Conservation (phyloP, 106 monocot genomes). For the Dendrobium officinale region DNA sequence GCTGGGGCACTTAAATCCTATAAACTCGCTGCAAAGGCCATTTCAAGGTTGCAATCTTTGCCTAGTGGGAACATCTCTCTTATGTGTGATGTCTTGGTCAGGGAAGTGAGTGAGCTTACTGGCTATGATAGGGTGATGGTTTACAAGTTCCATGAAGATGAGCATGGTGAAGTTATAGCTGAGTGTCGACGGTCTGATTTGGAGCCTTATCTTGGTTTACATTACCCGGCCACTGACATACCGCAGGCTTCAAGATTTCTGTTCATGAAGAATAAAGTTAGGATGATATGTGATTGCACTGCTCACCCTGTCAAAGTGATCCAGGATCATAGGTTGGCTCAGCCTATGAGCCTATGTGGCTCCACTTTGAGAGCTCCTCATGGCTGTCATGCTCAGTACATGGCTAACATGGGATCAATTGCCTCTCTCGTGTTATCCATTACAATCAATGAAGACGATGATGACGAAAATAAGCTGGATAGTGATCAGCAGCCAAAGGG, state of each 20-base stretch:
- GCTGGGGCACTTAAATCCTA: slow-evolving; percentile 76
- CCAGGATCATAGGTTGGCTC: slow-evolving; percentile 52
- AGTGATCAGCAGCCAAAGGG: slow-evolving; percentile 38
- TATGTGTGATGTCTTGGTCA: slow-evolving; percentile 74
- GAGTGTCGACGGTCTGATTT: slow-evolving; percentile 58
- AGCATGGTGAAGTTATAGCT: slow-evolving; percentile 87
- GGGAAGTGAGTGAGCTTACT: slow-evolving; percentile 64
- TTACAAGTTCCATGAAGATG: slow-evolving; percentile 92
- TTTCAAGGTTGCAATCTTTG: slow-evolving; percentile 72
- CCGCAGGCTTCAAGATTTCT: slow-evolving; percentile 95
- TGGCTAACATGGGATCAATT: slow-evolving; percentile 87
- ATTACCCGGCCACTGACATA: slow-evolving; percentile 94
- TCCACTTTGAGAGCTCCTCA: slow-evolving; percentile 86
- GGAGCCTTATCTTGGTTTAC: slow-evolving; percentile 81
- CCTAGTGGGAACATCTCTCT: slow-evolving; percentile 69
- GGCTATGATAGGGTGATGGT: slow-evolving; percentile 92
- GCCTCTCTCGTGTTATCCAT: slow-evolving; percentile 88
- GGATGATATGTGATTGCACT: slow-evolving; percentile 87
- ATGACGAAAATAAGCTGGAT: slow-evolving; percentile 33
- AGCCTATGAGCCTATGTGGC: slow-evolving; percentile 54
- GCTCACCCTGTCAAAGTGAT: slow-evolving; percentile 59
- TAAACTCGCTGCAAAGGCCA: slow-evolving; percentile 79
- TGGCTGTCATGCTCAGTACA: slow-evolving; percentile 90
- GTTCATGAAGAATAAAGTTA: slow-evolving; percentile 87
- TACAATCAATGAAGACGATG: slow-evolving; percentile 59